Conservation (phyloP, 2,329 filamentous ascomycete species). For the Whalleya microplaca region DNA sequence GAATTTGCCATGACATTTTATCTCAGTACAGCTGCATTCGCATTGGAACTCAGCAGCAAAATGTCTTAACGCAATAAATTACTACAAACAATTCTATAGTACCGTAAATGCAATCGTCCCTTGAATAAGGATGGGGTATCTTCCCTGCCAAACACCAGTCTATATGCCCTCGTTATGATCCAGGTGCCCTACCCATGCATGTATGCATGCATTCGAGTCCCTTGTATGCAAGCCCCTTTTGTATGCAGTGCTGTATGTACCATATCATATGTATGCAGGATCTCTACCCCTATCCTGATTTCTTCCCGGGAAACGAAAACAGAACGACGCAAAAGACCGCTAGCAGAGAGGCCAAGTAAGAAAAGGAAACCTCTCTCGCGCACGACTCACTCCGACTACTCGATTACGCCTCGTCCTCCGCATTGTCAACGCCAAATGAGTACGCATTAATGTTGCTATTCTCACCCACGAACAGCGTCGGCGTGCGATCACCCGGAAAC, state of each 20-base stretch:
- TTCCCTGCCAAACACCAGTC: background rate
- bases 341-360: no score
- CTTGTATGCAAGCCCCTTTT: no score
- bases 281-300: no score
- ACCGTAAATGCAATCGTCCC: background rate
- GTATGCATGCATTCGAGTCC: background rate
- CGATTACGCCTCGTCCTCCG: constrained; percentile 43
- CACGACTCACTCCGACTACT: constrained; percentile 28
- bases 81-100: background rate
- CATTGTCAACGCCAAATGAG: constrained; percentile 43
- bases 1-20: no score
- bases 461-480: constrained; percentile 53
- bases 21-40: background rate
- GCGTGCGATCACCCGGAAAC: constrained; percentile 47
- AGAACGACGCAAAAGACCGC: no score
- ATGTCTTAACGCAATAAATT: background rate
- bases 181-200: background rate
- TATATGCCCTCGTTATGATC: background rate
- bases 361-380: no score
- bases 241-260: no score
- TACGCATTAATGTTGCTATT: constrained; percentile 46
- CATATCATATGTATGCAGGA: no score
- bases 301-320: no score
- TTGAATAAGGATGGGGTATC: background rate
- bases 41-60: background rate